Base-by-base conservation (phyloP, 2,329 filamentous ascomycete genomes). In the Botrytis byssoidea region DNA sequence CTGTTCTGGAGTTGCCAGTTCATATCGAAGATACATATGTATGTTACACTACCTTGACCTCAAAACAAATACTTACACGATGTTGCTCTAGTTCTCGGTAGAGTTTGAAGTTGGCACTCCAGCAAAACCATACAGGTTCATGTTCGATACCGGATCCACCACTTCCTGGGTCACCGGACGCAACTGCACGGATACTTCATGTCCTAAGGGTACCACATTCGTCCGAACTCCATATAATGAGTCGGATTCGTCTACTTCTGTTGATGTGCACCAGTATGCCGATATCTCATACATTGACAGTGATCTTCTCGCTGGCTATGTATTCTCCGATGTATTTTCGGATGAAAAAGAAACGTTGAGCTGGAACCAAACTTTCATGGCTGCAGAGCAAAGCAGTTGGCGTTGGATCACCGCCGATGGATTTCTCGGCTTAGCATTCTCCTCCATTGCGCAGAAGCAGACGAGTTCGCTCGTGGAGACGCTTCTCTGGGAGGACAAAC, bases 351-450 rank as follows among this genome's bases (percentile, higher is more conserved):
- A 8, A 25, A 35, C 40, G 22, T 18, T 73, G 20, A 25, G 40
- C 4, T 73, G 71, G 71, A 64, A 73, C 35, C 66, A 70, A 29
- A 71, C 71, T 40, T 73, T 73, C 35, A 18, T 73, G 5, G 64
- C 66, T 12, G 71, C 6, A 8, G 59, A 60, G 9, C 1, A 46
- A n/a, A 51, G 16, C 9, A 6, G 16, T 7, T 46, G 64, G 37
- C 22, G 29, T 12, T 59, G 40, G 10, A 14, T 61, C 48, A n/a
- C 51, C 20, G 46, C 51, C 55, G 65, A 67, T 20, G 71, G 71
- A 16, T 48, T 68, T 10, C 32, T 73, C 16, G 63, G 71, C 64
- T 35, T 73, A 4, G 71, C 1, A 7, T 73, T 73, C 18, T 73
- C 71, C 14, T 70, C 71, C 1, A 71, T 73, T 25, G 64, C 66